Percentiles rank a stretch among this genome's conserved stretches.
These are phyloP conservation scores for Pythium rhizo-oryzae DNA, from an alignment of 352 stramenopile genomes.

Conservation along the genomic window DNA sequence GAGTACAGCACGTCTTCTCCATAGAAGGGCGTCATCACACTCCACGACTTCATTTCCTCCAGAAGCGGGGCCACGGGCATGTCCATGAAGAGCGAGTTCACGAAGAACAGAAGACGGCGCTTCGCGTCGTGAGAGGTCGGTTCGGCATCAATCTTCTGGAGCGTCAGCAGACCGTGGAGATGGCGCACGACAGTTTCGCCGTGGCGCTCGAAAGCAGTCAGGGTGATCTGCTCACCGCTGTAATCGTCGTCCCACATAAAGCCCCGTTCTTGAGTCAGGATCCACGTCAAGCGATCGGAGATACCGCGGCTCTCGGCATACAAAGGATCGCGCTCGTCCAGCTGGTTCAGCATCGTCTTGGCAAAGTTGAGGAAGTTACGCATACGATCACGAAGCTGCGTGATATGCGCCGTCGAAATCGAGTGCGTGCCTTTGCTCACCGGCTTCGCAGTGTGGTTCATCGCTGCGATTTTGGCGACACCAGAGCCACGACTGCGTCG, in stretches of 20 bases:
- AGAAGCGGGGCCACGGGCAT: slow-evolving; percentile 97
- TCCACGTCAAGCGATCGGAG: slow-evolving; percentile 95
- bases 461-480: slow-evolving; percentile 79
- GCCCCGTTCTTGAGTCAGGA: slow-evolving; percentile 96
- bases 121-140: slow-evolving; percentile 96
- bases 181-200: slow-evolving; percentile 85
- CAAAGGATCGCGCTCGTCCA: slow-evolving; percentile 80
- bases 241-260: slow-evolving; percentile 99
- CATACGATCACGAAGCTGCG: slow-evolving; percentile 95
- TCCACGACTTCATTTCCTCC: slow-evolving; percentile 99
- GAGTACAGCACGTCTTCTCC: slow-evolving; percentile 98
- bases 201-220: slow-evolving; percentile 83
- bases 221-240: slow-evolving; percentile 93
- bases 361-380: slow-evolving; percentile 93
- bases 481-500: slow-evolving; percentile 80
- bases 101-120: slow-evolving; percentile 97
- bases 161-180: slow-evolving; percentile 93
- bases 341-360: slow-evolving; percentile 82
- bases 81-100: slow-evolving; percentile 99
- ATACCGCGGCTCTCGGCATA: slow-evolving; percentile 91
- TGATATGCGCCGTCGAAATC: slow-evolving; percentile 82
- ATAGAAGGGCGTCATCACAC: slow-evolving; percentile 99
- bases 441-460: slow-evolving; percentile 76
- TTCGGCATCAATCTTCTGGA: slow-evolving; percentile 97
- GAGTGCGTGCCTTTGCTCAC: slow-evolving; percentile 66